These are phyloP conservation scores for Styphnolobium japonicum DNA, from an alignment of 306 rosid genomes.

Conservation along the genomic window DNA sequence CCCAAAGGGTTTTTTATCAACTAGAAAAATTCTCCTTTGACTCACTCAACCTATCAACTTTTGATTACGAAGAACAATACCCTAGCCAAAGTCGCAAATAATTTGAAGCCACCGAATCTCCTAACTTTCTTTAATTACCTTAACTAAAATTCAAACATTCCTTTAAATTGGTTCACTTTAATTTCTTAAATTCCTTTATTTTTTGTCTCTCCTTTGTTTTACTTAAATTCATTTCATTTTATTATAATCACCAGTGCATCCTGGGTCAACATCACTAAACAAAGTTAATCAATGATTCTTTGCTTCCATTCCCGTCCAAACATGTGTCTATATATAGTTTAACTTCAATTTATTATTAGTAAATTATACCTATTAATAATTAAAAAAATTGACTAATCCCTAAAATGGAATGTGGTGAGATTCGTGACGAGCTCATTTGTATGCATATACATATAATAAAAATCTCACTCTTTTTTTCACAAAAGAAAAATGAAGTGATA, in stretches of 20 bases:
- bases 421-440: not conserved
- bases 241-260: not conserved
- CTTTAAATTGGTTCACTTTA: not conserved
- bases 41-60: not conserved
- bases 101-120: not conserved
- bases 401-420: not conserved
- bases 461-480: not conserved
- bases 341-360: no score
- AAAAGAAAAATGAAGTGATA: not conserved
- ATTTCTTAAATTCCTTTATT: no score
- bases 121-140: not conserved
- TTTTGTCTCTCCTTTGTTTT: not conserved
- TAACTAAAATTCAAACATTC: not conserved
- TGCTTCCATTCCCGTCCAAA: not conserved
- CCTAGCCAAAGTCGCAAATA: not conserved
- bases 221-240: not conserved
- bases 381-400: not conserved
- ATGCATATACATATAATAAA: no score
- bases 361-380: no score
- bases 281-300: not conserved
- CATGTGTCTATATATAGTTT: not conserved
- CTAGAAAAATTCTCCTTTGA: slow-evolving; percentile 20
- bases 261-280: not conserved
- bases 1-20: not conserved
- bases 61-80: not conserved